Evolutionary conservation across 805 yeast species (phyloP), one percentile per base, ranked within the genome.

Genomic region (Barnettozyma vustinii): DNA sequence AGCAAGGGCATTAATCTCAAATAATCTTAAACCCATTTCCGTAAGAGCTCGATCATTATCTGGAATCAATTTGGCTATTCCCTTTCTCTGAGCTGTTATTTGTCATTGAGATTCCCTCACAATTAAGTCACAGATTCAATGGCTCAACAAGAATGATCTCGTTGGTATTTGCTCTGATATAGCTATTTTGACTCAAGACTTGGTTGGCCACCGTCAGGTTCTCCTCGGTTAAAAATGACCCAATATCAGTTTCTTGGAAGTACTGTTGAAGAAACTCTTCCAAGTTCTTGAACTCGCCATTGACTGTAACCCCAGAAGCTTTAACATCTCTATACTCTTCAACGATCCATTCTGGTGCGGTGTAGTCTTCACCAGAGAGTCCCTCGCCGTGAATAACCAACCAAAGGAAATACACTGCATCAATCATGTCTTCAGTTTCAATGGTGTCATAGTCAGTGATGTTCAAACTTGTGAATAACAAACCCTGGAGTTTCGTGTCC

Each of bases 381-480:
- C 15, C n/a, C 7, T 52, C 49, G 9, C 46, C 48, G 25, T 52
- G 46, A 5, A 53, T 36, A 2, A 59, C 41, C 9, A 58, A 16
- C 62, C 63, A 59, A 2, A 58, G 27, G 36, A 48, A 42, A n/a
- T 49, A 46, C 15, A 42, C 53, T 1, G 47, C 45, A 36, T 58
- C 82, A 50, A 72, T 72, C 30, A 76, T 67, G 16, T 72, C 72
- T 40, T 74, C 66, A 3, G 64, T 70, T 3, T 75, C 60, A 5
- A 82, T 64, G 12, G 74, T 75, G 1, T 74, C 76, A 47, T 71
- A 72, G 13, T 71, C 65, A 3, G 72, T 57, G 2, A 75, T 65
- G 5, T 84, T 84, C 50, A 81, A 68, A 0, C 73, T 61, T 2
- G 72, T 60, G 2, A 73, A 60, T 35, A 83, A 68, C 0, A 81